A percentile compares a stretch with the other conserved stretches of the same genome.
Conservation (phyloP, 1,284 basidiomycete genomes). For the Coniferiporia weirii region DNA sequence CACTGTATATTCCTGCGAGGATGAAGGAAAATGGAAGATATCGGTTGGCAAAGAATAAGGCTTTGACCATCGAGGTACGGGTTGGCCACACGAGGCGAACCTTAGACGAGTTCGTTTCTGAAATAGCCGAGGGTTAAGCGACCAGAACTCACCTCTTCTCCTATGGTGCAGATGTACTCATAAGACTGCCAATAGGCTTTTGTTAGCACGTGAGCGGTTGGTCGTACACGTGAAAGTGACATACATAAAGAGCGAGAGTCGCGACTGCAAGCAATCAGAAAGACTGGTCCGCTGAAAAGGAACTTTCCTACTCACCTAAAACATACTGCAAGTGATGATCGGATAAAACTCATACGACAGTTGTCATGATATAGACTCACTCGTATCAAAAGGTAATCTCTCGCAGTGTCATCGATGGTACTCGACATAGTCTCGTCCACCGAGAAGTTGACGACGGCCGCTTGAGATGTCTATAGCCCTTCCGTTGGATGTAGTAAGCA, state of each 20-base stretch:
- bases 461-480: too few species aligned
- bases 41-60: conserved; percentile 12
- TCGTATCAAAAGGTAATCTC: not conserved
- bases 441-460: not conserved
- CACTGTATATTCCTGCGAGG: not conserved
- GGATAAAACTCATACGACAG: too few species aligned
- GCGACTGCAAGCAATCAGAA: not conserved
- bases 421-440: not conserved
- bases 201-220: not conserved
- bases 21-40: conserved; percentile 7
- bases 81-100: conserved; percentile 10
- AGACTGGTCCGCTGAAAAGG: not conserved
- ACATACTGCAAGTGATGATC: too few species aligned
- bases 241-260: conserved; percentile 5
- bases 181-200: not conserved
- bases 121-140: not conserved
- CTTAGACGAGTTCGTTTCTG: not conserved
- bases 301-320: not conserved
- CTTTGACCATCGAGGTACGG: conserved; percentile 6
- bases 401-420: not conserved
- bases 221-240: not conserved
- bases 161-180: conserved; percentile 5
- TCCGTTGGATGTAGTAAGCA: too few species aligned
- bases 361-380: not conserved
- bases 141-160: not conserved